Evolutionary conservation across 371 early-diverging fungal species (phyloP).

Genomic region (Gilbertella persicaria): DNA sequence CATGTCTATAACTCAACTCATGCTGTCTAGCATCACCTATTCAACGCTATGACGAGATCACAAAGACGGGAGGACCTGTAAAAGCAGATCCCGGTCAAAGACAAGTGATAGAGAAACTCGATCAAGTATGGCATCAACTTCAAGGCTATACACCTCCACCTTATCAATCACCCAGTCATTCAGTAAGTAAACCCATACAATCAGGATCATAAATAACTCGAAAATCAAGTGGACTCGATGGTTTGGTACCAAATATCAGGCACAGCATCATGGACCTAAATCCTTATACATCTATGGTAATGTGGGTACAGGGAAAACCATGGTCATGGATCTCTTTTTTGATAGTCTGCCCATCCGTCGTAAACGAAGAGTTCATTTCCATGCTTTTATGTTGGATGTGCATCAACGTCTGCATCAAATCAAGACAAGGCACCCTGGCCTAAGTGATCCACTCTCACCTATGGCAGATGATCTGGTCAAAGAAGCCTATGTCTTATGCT

Average conservation of each 20-base stretch:
- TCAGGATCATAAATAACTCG: background rate
- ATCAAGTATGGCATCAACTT: constrained; percentile 23
- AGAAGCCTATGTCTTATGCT: constrained; percentile 85
- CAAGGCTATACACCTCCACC: constrained; percentile 16
- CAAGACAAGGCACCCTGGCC: constrained; percentile 51
- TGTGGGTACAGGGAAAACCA: constrained; percentile 92
- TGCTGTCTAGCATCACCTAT: constrained; percentile 18
- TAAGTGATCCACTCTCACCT: constrained; percentile 74
- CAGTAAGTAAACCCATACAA: background rate
- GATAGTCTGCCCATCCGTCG: constrained; percentile 65
- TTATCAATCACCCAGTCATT: constrained; percentile 7
- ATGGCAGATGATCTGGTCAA: constrained; percentile 82
- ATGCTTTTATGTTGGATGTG: constrained; percentile 93
- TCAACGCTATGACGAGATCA: constrained; percentile 24
- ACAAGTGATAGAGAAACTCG: constrained; percentile 20
- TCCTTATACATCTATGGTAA: constrained; percentile 84
- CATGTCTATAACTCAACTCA: too few species aligned
- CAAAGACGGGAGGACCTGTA: constrained; percentile 11
- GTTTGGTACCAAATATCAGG: constrained; percentile 15
- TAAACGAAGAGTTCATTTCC: constrained; percentile 91
- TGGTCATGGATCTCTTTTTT: constrained; percentile 96
- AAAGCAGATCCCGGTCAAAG: constrained; percentile 21
- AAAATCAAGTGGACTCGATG: constrained; percentile 19
- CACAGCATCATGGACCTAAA: constrained; percentile 34
- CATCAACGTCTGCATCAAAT: constrained; percentile 84